Conservation (phyloP, 2,329 filamentous ascomycete species). For the Arthrobotrys conoides region DNA sequence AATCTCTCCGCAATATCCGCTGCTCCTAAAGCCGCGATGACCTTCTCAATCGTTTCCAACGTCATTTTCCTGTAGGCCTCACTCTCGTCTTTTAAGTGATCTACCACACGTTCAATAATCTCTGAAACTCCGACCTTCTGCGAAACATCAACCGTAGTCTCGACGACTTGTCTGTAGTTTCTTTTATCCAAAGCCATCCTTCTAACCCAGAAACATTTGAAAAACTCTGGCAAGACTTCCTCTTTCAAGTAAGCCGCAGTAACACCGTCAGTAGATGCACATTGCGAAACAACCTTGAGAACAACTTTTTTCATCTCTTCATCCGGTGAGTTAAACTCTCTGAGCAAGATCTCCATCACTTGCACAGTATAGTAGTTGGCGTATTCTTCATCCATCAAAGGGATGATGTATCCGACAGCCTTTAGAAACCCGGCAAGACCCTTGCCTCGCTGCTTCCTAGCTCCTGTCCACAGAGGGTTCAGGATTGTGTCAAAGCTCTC, state of each 20-base stretch:
- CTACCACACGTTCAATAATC: constrained; percentile 92
- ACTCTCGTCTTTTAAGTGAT: constrained; percentile 97
- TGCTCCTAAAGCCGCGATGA: constrained; percentile 91
- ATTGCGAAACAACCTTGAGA: constrained; percentile 95
- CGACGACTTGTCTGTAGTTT: constrained; percentile 97
- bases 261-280: constrained; percentile 92
- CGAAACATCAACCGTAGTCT: constrained; percentile 95
- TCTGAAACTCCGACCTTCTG: constrained; percentile 98
- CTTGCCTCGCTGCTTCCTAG: constrained; percentile 95
- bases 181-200: constrained; percentile 97
- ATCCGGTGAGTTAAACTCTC: constrained; percentile 96
- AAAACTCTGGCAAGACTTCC: constrained; percentile 94
- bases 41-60: constrained; percentile 96
- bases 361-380: constrained; percentile 99
- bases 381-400: constrained; percentile 99
- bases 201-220: constrained; percentile 98
- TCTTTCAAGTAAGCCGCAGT: constrained; percentile 96
- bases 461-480: constrained; percentile 96
- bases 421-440: constrained; percentile 96
- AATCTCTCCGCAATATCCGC: constrained; percentile 93
- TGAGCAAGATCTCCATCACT: constrained; percentile 97
- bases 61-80: constrained; percentile 99
- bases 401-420: constrained; percentile 97
- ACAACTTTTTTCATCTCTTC: constrained; percentile 99
- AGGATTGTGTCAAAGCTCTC: constrained; percentile 98